Evolutionary conservation across 768 basidiomycete species (phyloP).

Genomic region (Suillus alpinus): DNA sequence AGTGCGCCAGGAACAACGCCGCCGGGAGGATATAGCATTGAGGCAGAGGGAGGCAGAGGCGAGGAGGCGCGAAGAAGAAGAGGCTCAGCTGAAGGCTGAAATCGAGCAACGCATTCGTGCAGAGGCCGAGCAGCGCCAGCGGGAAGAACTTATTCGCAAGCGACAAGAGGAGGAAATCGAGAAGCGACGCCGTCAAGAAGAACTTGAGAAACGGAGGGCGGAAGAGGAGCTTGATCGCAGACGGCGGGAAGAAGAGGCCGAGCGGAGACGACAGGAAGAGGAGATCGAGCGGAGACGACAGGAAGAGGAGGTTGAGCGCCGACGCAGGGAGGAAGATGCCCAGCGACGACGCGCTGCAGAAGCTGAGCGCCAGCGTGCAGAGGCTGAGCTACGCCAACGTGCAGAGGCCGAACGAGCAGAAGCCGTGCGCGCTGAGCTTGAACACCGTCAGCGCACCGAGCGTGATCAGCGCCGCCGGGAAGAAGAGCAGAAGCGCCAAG

Average conservation of each 20-base stretch:
- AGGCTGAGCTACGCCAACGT: background rate
- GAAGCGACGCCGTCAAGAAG: background rate
- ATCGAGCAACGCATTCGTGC: background rate
- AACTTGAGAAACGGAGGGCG: background rate
- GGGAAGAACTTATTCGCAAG: background rate
- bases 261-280: background rate
- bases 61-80: background rate
- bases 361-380: background rate
- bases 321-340: background rate
- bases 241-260: background rate
- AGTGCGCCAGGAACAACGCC: background rate
- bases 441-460: background rate
- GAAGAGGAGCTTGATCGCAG: background rate
- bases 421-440: background rate
- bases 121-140: conserved; percentile 1
- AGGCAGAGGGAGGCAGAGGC: background rate
- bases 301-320: background rate
- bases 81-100: background rate
- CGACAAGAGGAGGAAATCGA: background rate
- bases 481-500: conserved; percentile 32
- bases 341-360: background rate
- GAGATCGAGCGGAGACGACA: background rate
- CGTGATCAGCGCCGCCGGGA: conserved; percentile 2
- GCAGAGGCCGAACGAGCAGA: background rate
- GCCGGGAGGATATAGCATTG: background rate